Evolutionary conservation across 148 eudicot species (phyloP), one percentile per base, ranked within the genome.

Genomic region (Mesembryanthemum crystallinum): DNA sequence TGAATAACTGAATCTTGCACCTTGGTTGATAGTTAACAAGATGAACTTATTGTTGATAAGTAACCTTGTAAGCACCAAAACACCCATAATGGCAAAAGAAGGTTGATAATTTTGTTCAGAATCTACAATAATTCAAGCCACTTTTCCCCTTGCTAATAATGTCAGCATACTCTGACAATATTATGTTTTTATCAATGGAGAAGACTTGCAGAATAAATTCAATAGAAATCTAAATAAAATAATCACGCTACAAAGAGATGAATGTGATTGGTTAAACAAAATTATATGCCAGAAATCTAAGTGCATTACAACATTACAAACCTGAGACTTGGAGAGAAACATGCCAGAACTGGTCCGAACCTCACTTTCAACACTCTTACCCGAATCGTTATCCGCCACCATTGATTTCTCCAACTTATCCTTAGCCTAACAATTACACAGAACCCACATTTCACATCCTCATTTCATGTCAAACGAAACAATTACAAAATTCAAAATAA

Each of bases 321-420:
- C 97, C 96, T 95, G 97, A 30, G 71, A 84, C 74, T 85, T 88
- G 6, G 1, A 32, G 4, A 95, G 91, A 82, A 92, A 95, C 96
- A 86, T 88, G 87, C 94, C 94, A 35, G 94, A 86, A 83, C 97
- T 95, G 3, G 98, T 95, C 52, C 96, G 87, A 37, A 87, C 89
- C 68, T 84, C 84, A 60, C 97, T 95, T 64, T 82, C 84, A 64
- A 89, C 37, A 78, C 96, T 90, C 80, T 86, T 82, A 17, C 96
- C 98, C 32, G 90, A 85, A 3, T 88, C 94, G 78, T 88, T 85
- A 83, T 92, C 96, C 63, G 94, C 89, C 77, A 95, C 98, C 98
- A 88, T 86, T 51, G 98, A 92, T 78, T 89, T 89, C 89, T 87
- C 83, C 35, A 95, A 80, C 79, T 89, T 89, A 80, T 83, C 91